Base-by-base conservation (phyloP, 2,329 filamentous ascomycete species). In the Pseudogymnoascus sp. region DNA sequence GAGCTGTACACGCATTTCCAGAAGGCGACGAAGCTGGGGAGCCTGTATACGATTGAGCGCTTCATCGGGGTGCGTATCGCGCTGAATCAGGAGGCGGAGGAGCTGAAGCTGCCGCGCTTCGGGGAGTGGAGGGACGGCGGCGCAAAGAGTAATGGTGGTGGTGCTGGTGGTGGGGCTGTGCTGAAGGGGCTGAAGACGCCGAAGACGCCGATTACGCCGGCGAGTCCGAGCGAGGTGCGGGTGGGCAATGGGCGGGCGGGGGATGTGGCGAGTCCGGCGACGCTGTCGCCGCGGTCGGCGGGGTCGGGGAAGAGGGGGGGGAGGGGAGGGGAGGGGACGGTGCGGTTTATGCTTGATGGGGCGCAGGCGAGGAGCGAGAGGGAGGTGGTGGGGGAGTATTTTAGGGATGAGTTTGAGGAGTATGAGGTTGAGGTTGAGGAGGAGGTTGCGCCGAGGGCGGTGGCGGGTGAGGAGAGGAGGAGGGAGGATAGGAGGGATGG, bases 1-100 rank as follows among this genome's bases (percentile, higher is more conserved):
- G 93, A 99, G 71, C 83, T 97, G 2, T 97, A 97, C 75, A 95
- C 91, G 0, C 90, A 96, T 71, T 88, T 96, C 72, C 85, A 86
- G 63, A 83, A 85, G 68, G 80, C 82, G 61, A 96, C 92, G 35
- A 85, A 87, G 61, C 80, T 96, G 19, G 93, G 92, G 6, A 80
- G 83, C 15, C 79, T 83, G 59, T 89, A 91, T 75, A 84, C 88
- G 57, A 80, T 93, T 47, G 87, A 93, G 68, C 83, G 83, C 62
- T 93, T 96, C 73, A 90, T 97, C 72, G 85, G 88, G 67, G 86
- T 96, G 69, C 91, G 95, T 73, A 96, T 97, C 67, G 82, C 85
- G 23, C 81, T 97, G 66, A 97, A 97, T 75, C 85, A 90, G 70
- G 88, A 96, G 76, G 83, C 91, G 60, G 87, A 91, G 61, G 78